Base-by-base conservation (phyloP, 805 yeast genomes). In the Sugiyamaella floridensis region DNA sequence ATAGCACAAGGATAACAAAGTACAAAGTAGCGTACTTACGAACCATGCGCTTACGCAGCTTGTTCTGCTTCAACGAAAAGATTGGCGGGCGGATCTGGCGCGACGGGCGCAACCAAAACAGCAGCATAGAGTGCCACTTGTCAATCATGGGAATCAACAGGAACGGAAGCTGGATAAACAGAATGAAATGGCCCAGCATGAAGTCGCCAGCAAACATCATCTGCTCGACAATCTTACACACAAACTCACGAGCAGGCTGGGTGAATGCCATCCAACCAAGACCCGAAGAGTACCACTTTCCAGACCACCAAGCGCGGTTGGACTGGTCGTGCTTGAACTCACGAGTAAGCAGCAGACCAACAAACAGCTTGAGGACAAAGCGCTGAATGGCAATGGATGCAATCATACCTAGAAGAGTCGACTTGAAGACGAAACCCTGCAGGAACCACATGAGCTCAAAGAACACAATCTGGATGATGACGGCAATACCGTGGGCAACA, bases 221-320 rank as follows among this genome's bases (percentile, higher is more conserved):
- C 77, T 87, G 72, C 75, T 93, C 99, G 63, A 92, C 87, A 58
- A 85, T 79, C 80, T 93, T 93, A 61, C 97, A 97, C 65, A 82
- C 78, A 67, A 88, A 88, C 76, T 93, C 99, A 78, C 99, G 88
- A 50, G 86, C 67, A 57, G 99, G 99, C 76, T 92, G 98, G 34
- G 98, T 84, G 78, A 86, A 80, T 18, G 97, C 96, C 79, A 85
- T 82, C 81, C 84, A 82, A 55, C 98, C 99, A 71, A 92, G 74
- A 66, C 96, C 93, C 55, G 87, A 77, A 55, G 95, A 93, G 71
- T 90, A 89, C 99, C 99, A 93, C 73, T 89, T 90, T 79, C 99
- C 99, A 54, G 96, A 87, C 99, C 99, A 93, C 95, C 95, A 93
- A 28, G 99, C 98, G 63, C 95, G 86, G 76, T 93, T 93, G 40